Evolutionary conservation across 2,329 filamentous ascomycete genomes (phyloP).

Genomic region (Fusarium veterinarium): DNA sequence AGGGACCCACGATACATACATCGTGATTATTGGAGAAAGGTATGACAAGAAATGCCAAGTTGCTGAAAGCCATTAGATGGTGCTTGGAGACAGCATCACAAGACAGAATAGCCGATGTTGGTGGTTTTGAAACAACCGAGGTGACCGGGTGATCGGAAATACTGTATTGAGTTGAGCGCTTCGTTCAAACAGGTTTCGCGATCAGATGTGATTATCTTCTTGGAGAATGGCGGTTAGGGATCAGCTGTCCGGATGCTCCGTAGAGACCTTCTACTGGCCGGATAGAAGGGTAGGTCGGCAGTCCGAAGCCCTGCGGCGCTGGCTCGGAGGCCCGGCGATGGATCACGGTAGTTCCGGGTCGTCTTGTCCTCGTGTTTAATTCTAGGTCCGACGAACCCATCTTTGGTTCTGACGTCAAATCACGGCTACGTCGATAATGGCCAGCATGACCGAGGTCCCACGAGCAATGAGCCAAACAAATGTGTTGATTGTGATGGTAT

Average conservation of each 20-base stretch:
- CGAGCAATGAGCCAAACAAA: conserved; percentile 32
- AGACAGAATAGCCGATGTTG: conserved; percentile 33
- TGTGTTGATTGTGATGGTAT: background rate
- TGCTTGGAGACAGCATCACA: conserved; percentile 6
- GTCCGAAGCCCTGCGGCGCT: conserved; percentile 36
- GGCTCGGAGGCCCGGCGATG: conserved; percentile 40
- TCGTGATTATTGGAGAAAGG: background rate
- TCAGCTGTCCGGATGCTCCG: conserved; percentile 2
- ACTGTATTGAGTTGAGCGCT: conserved; percentile 5
- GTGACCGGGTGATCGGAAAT: conserved; percentile 42
- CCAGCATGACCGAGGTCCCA: conserved; percentile 40
- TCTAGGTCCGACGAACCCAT: conserved; percentile 13
- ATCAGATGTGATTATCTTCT: conserved; percentile 12
- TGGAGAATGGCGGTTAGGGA: conserved; percentile 5
- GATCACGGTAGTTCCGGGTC: conserved; percentile 34
- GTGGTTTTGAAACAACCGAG: conserved; percentile 30
- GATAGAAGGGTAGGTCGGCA: conserved; percentile 43
- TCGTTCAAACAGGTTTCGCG: conserved; percentile 8
- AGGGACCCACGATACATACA: conserved; percentile 23
- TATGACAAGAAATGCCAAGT: conserved; percentile 15
- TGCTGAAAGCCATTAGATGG: background rate
- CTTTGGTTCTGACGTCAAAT: conserved; percentile 43
- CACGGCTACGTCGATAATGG: conserved; percentile 13
- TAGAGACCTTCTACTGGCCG: conserved; percentile 20
- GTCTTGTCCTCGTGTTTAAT: conserved; percentile 11